Evolutionary conservation across 1,139 yeast species (phyloP).

Genomic region (Hansenula sp.): DNA sequence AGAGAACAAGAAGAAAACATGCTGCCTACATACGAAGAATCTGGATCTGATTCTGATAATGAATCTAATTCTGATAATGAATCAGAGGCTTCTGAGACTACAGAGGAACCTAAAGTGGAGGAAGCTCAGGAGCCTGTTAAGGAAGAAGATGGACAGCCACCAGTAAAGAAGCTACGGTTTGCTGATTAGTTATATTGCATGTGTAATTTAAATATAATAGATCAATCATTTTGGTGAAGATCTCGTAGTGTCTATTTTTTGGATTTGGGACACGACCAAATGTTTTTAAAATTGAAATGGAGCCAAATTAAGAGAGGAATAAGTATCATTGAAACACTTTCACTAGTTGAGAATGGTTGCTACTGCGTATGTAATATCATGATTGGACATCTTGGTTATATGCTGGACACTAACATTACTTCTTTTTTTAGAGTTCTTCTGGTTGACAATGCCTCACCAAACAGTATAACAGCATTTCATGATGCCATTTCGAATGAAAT

Average conservation of each 20-base stretch:
- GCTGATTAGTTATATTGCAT: slow-evolving; percentile 4
- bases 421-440: slow-evolving; percentile 32
- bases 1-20: slow-evolving; percentile 15
- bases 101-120: too few relatives aligned
- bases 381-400: background rate
- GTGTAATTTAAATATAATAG: too few relatives aligned
- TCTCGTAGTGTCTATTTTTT: too few relatives aligned
- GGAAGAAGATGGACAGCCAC: slow-evolving; percentile 1
- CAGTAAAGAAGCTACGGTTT: slow-evolving; percentile 13
- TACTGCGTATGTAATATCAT: slow-evolving; percentile 1
- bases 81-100: too few relatives aligned
- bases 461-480: slow-evolving; percentile 45
- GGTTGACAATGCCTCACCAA: slow-evolving; percentile 45
- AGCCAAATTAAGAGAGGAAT: too few relatives aligned
- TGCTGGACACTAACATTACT: background rate
- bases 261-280: too few relatives aligned
- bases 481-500: slow-evolving; percentile 48
- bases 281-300: background rate
- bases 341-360: too few relatives aligned
- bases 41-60: slow-evolving; percentile 32
- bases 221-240: too few relatives aligned
- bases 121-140: background rate
- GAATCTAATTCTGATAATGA: slow-evolving; percentile 7
- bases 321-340: background rate
- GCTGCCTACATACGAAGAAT: slow-evolving; percentile 27